Evolutionary conservation across 169 alveolate species (phyloP).

Genomic region (Fabrea salina): DNA sequence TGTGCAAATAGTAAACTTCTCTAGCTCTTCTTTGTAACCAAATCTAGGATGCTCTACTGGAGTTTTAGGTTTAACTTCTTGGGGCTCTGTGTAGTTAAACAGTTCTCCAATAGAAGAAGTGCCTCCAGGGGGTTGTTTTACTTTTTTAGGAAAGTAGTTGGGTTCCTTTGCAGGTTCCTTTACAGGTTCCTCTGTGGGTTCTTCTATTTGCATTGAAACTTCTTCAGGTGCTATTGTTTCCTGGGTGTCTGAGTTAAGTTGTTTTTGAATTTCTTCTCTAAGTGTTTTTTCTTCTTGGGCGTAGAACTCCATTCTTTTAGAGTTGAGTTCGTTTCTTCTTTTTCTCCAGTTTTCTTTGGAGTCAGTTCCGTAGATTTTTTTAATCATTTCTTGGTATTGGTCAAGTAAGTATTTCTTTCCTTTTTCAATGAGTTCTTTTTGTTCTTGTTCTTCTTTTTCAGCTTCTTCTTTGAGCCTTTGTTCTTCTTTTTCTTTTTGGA

Average conservation of each 20-base stretch:
- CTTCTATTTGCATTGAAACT: neutral
- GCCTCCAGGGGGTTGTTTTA: constrained; percentile 19
- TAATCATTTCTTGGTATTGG: neutral
- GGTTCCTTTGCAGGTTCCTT: neutral
- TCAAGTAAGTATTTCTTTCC: neutral
- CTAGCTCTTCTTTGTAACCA: constrained; percentile 8
- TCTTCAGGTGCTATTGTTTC: neutral
- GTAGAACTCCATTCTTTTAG: neutral
- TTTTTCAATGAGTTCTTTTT: constrained; percentile 1
- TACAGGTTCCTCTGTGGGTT: neutral
- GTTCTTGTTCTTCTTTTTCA: neutral
- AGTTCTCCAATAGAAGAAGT: neutral
- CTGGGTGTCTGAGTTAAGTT: no score
- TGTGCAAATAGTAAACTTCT: neutral
- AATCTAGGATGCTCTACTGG: neutral
- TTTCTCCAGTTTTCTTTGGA: neutral
- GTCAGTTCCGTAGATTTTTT: neutral
- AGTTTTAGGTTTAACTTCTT: neutral
- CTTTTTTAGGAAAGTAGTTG: neutral
- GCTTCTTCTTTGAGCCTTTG: neutral
- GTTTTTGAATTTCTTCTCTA: neutral
- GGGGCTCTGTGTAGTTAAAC: neutral
- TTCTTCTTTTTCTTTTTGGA: neutral
- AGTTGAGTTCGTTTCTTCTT: neutral
- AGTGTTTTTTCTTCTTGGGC: neutral